Base-by-base conservation (phyloP, 164 flowering plant genomes). In the Dillenia turbinata region DNA sequence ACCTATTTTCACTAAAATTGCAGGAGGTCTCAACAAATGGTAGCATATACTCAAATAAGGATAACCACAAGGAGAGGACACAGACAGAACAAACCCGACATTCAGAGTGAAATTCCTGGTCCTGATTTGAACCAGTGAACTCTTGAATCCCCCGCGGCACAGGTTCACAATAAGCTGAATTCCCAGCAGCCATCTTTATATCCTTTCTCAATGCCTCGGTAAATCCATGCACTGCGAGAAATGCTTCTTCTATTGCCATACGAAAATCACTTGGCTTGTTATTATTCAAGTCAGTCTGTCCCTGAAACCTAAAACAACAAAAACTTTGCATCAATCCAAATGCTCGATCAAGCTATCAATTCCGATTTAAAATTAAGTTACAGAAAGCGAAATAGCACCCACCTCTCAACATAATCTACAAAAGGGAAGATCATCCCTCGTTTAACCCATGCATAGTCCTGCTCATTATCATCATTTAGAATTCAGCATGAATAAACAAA, bases 401-500 rank as follows among this genome's bases (percentile, higher is more conserved):
- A 90, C 99, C 96, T 87, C 79, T 85, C 97, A 52, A 90, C 72
- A 72, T 81, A 69, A 50, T 92, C 99, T 49, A 82, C 56, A 71
- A 95, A 95, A 2, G 96, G 90, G 73, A 84, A 87, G 44, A 92
- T 79, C 91, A 78, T 83, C 47, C 87, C 97, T 8, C 74, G 71
- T 66, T 75, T 85, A 47, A 90, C 86, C 99, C 99, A 95, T 17
- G 97, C 96, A 78, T 88, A 88, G 65, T 92, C 99, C 99, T 95
- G 90, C 53, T 60, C 67, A 73, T 44, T 56, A 69, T 52, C 24
- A 66, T 52, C 10, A 47, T 49, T 45, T 51, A 63, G 44, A 43
- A 19, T 14, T 47, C 47, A n/a, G 33, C 60, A 47, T 54, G 60
- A 61, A 62, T 52, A 13, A 19, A 48, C 52, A 56, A 2, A 50